Percentiles rank a stretch among this genome's conserved stretches.
Evolutionary conservation across 257 asterid species (phyloP).

Genomic region (Lithospermum erythrorhizon): DNA sequence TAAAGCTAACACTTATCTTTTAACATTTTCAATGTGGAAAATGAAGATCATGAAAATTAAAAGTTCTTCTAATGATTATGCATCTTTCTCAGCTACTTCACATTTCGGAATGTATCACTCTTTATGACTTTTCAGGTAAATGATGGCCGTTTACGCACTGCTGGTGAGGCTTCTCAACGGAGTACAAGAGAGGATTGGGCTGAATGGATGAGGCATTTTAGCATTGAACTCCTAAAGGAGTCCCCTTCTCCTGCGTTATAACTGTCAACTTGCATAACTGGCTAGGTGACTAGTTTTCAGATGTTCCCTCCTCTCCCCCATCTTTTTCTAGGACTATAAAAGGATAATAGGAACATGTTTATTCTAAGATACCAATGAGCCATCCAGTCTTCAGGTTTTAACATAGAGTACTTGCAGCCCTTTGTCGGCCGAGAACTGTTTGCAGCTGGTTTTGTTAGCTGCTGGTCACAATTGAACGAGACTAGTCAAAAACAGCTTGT

Average conservation of each 20-base stretch:
- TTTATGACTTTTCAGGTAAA: slow-evolving; percentile 43
- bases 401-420: slow-evolving; percentile 53
- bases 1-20: too few species aligned
- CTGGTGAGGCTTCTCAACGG: slow-evolving; percentile 99
- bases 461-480: slow-evolving; percentile 93
- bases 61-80: too few species aligned
- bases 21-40: too few species aligned
- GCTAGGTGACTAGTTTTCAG: slow-evolving; percentile 44
- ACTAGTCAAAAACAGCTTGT: slow-evolving; percentile 71
- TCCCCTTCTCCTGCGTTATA: slow-evolving; percentile 98
- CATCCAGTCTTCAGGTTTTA: slow-evolving; percentile 10
- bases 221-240: slow-evolving; percentile 92
- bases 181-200: slow-evolving; percentile 99
- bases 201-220: slow-evolving; percentile 99
- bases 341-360: neutral
- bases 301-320: slow-evolving; percentile 7
- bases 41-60: too few species aligned
- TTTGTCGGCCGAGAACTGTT: slow-evolving; percentile 94
- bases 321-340: neutral
- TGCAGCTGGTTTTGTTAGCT: slow-evolving; percentile 99
- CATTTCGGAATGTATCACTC: neutral
- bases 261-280: slow-evolving; percentile 94
- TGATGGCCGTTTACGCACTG: slow-evolving; percentile 76
- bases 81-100: too few species aligned
- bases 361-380: neutral